These are phyloP conservation scores for Cryptococcus sp. DNA, from an alignment of 1,284 basidiomycete species.

Conservation along the genomic window DNA sequence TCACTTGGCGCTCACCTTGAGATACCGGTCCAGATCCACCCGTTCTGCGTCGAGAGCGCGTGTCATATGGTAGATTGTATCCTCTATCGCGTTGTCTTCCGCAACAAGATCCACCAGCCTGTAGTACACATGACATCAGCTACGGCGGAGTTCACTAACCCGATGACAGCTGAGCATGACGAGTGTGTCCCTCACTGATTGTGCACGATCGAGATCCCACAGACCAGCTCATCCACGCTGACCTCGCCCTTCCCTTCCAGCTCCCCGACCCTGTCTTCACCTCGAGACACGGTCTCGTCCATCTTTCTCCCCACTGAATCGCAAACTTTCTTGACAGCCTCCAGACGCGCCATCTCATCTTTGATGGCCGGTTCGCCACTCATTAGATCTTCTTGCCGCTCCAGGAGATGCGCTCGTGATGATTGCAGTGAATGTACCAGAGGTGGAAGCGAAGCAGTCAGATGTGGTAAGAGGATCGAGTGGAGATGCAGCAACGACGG, in stretches of 20 bases:
- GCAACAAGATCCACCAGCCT: conserved; percentile 93
- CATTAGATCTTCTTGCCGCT: conserved; percentile 79
- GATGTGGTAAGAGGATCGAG: conserved; percentile 71
- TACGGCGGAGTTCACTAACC: background rate
- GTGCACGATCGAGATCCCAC: conserved; percentile 90
- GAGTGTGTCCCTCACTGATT: conserved; percentile 74
- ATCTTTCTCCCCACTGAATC: conserved; percentile 70
- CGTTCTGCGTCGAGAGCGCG: conserved; percentile 88
- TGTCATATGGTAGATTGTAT: conserved; percentile 95
- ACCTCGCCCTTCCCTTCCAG: conserved; percentile 45
- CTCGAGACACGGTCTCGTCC: conserved; percentile 63
- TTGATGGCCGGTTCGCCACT: conserved; percentile 87
- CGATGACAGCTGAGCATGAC: background rate
- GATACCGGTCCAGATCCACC: conserved; percentile 87
- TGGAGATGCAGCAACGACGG: conserved; percentile 82
- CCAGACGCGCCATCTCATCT: conserved; percentile 93
- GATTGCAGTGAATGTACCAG: conserved; percentile 66
- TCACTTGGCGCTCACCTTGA: conserved; percentile 68
- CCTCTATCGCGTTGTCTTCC: conserved; percentile 98
- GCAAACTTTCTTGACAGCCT: conserved; percentile 93
- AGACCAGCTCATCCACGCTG: conserved; percentile 86
- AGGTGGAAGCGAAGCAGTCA: conserved; percentile 68
- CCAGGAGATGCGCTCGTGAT: conserved; percentile 73
- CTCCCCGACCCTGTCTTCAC: conserved; percentile 68
- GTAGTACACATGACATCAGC: conserved; percentile 12